Percentiles rank a stretch among this genome's conserved stretches.
These are phyloP conservation scores for Micromonas commoda DNA, from an alignment of 139 green algal species.

Conservation along the genomic window DNA sequence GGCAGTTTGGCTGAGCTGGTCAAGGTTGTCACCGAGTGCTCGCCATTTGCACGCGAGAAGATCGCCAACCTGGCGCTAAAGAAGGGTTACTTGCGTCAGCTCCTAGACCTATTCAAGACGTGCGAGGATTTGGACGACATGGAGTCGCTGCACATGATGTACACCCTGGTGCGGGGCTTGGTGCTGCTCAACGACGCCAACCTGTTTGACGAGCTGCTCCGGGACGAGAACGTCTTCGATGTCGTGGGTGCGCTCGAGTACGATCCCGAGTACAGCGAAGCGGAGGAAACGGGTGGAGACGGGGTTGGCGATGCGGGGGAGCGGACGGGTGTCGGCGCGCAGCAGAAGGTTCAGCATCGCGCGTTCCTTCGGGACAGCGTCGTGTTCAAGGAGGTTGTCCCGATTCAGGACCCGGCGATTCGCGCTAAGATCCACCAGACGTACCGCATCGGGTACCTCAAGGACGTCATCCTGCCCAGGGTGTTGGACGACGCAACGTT, in stretches of 20 bases:
- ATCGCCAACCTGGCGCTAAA: conserved; percentile 16
- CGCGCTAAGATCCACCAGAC: conserved; percentile 90
- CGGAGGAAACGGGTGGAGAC: neutral
- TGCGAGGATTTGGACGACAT: conserved; percentile 91
- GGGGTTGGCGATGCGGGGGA: conserved; percentile 16
- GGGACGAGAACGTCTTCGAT: conserved; percentile 79
- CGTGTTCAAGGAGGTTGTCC: conserved; percentile 71
- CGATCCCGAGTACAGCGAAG: conserved; percentile 55
- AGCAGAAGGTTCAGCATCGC: conserved; percentile 59
- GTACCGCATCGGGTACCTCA: conserved; percentile 62
- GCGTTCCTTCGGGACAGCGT: conserved; percentile 59
- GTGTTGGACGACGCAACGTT: conserved; percentile 90
- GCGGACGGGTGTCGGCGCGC: neutral
- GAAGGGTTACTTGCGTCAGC: conserved; percentile 32
- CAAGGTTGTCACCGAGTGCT: conserved; percentile 46
- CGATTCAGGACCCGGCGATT: conserved; percentile 49
- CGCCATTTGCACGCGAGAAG: conserved; percentile 23
- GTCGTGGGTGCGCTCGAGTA: conserved; percentile 90
- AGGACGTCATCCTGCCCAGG: conserved; percentile 86
- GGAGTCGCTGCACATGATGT: conserved; percentile 61
- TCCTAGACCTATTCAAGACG: conserved; percentile 84
- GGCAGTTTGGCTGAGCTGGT: conserved; percentile 68
- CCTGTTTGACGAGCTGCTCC: conserved; percentile 81
- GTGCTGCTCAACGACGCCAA: conserved; percentile 89
- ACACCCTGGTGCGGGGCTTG: conserved; percentile 57